These are phyloP conservation scores for Picea sitchensis DNA, from an alignment of 75 land plant genomes.

Conservation along the genomic window DNA sequence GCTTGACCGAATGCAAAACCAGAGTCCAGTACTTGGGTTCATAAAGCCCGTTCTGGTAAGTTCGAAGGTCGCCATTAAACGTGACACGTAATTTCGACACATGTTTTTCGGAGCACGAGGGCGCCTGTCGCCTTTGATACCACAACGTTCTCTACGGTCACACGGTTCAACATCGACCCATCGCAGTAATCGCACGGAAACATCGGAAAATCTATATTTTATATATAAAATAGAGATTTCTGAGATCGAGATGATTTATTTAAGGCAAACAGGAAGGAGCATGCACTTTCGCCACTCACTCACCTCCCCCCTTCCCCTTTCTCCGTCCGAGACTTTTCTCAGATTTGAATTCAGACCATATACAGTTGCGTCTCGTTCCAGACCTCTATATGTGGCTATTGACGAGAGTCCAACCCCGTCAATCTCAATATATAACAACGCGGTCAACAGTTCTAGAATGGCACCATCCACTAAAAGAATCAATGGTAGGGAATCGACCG, in stretches of 20 bases:
- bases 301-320: neutral
- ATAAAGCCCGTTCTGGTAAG: neutral
- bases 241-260: too few species aligned
- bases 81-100: neutral
- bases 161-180: too few species aligned
- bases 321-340: neutral
- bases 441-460: too few species aligned
- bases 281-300: neutral
- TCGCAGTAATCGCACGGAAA: too few species aligned
- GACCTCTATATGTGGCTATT: neutral
- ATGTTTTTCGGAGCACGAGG: neutral
- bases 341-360: neutral
- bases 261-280: neutral
- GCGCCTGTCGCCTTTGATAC: neutral
- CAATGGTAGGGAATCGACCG: too few species aligned
- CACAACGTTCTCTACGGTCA: neutral
- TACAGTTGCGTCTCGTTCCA: neutral
- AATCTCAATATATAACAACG: neutral
- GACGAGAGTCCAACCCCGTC: constrained; percentile 3
- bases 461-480: too few species aligned
- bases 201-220: too few species aligned
- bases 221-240: too few species aligned
- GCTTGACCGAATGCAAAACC: neutral
- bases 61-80: neutral
- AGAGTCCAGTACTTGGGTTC: neutral